Evolutionary conservation across 345 rosid species (phyloP), one percentile per base, ranked within the genome.

Genomic region (Carallia brachiata): DNA sequence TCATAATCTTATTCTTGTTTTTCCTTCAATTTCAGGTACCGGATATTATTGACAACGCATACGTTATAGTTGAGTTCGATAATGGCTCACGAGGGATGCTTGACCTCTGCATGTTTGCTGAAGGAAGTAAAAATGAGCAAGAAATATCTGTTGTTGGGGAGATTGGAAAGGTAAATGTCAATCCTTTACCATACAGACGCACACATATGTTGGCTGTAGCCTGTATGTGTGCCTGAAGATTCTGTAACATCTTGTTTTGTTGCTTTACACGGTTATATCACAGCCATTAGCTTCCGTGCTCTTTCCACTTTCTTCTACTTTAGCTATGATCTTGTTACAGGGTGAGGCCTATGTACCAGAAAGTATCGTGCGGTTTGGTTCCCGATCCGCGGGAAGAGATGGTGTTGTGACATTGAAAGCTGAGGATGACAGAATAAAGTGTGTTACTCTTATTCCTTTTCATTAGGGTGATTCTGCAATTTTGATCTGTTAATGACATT

Each of bases 31-130:
- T 48, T 52, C 73, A 94, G 97, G 91, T 87, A 63, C 96, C 97
- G 34, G 97, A 95, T 75, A 89, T 91, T 56, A 91, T 91, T 65
- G 97, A 95, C 82, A 86, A 91, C 60, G 92, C 99, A 1, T 95
- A 91, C 60, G 97, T 91, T 40, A 84, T 91, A 18, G 82, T 90
- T 7, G 99, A 95, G 70, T 95, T 95, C 58, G 90, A 91, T 66
- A 95, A 90, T 75, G 97, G 97, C 9, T 84, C 96, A 16, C 81
- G 99, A 62, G 93, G 97, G 68, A 86, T 90, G 91, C 93, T 95
- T 0, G 99, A 95, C 70, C 96, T 95, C 58, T 89, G 97, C 77
- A 95, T 95, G 99, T 95, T 90, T 78, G 99, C 97, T 50, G 97
- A 91, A 86, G 99, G 97, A 56, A 91, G 92, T 76, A 91, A 84